A percentile compares a stretch with the other conserved stretches of the same genome.
Evolutionary conservation across 2,329 filamentous ascomycete species (phyloP).

Genomic region (Diaporthe batatas): DNA sequence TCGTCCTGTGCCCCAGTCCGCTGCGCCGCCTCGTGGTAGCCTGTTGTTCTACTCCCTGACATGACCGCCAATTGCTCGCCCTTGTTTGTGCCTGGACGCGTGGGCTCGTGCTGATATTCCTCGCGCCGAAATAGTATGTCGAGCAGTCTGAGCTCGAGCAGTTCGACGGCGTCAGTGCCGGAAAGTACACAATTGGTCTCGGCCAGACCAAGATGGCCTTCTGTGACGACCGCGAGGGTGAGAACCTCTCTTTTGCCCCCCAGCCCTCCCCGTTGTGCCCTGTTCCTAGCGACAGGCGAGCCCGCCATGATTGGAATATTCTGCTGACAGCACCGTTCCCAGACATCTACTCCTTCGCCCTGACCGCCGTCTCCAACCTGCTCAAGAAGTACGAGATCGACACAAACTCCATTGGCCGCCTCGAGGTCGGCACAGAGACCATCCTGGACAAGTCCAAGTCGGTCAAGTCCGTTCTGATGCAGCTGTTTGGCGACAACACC

Average conservation of each 20-base stretch:
- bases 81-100: too few species aligned
- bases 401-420: constrained; percentile 79
- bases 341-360: constrained; percentile 91
- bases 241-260: constrained; percentile 48
- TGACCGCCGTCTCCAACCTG: constrained; percentile 83
- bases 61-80: not conserved
- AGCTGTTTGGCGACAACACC: constrained; percentile 86
- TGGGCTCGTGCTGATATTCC: constrained; percentile 26
- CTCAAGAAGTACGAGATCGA: constrained; percentile 88
- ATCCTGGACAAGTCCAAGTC: constrained; percentile 92
- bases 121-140: constrained; percentile 74
- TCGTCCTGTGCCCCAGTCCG: not conserved
- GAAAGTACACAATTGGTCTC: constrained; percentile 92
- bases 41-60: not conserved
- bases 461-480: constrained; percentile 90
- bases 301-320: not conserved
- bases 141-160: constrained; percentile 87
- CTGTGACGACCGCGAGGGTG: constrained; percentile 90
- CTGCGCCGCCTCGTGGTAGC: constrained; percentile 4
- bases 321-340: constrained; percentile 34
- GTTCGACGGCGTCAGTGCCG: constrained; percentile 84
- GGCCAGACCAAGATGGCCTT: constrained; percentile 95
- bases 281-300: not conserved
- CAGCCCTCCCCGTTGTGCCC: not conserved
- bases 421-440: constrained; percentile 90